Evolutionary conservation across 495 filamentous ascomycete species (phyloP).

Genomic region (Penicillium bovifimosum): DNA sequence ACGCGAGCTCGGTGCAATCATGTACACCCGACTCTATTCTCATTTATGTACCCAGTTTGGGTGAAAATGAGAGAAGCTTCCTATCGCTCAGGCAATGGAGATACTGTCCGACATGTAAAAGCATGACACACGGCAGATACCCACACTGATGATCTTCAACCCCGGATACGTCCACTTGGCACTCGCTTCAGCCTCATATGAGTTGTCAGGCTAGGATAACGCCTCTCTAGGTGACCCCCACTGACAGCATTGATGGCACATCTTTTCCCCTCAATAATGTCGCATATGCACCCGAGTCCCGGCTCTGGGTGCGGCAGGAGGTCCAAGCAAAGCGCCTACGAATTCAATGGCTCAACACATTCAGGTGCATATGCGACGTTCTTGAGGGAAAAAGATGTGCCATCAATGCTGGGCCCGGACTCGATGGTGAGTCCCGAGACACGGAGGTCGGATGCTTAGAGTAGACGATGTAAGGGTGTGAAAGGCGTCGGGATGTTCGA

Average conservation of each 20-base stretch:
- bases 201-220: too few relatives aligned
- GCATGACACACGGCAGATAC: not conserved
- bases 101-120: not conserved
- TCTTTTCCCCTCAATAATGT: too few relatives aligned
- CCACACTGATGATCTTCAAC: not conserved
- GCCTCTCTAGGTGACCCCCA: too few relatives aligned
- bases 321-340: too few relatives aligned
- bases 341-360: too few relatives aligned
- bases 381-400: too few relatives aligned
- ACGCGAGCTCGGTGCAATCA: not conserved
- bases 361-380: too few relatives aligned
- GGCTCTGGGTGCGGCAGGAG: too few relatives aligned
- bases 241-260: too few relatives aligned
- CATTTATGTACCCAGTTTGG: not conserved
- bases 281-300: too few relatives aligned
- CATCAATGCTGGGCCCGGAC: too few relatives aligned
- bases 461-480: not conserved
- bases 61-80: not conserved
- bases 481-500: not conserved
- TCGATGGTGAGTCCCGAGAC: not conserved
- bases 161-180: not conserved
- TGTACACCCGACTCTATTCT: not conserved
- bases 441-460: not conserved
- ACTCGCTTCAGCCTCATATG: not conserved
- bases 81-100: not conserved